These are phyloP conservation scores for Globisporangium cederbergense DNA, from an alignment of 352 stramenopile genomes.

Conservation along the genomic window DNA sequence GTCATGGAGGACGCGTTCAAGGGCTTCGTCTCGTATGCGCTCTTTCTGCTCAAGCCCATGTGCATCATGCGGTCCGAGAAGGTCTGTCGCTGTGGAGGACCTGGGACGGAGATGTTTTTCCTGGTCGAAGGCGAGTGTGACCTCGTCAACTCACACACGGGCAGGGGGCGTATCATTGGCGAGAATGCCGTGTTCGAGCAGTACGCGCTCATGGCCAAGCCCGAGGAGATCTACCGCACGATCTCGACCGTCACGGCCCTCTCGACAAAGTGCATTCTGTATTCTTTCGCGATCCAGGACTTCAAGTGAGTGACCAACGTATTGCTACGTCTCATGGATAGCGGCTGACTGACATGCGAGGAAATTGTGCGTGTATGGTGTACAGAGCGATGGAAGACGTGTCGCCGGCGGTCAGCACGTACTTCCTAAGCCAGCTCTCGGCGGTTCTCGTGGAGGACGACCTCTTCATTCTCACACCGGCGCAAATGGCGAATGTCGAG, in stretches of 20 bases:
- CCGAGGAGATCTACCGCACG: conserved; percentile 72
- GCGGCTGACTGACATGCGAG: not conserved
- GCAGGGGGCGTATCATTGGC: conserved; percentile 52
- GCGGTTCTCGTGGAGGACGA: conserved; percentile 72
- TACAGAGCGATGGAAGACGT: conserved; percentile 54
- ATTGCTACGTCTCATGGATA: not conserved
- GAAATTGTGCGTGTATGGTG: not conserved
- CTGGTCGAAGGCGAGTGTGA: conserved; percentile 83
- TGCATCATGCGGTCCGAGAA: conserved; percentile 68
- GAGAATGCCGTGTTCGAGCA: conserved; percentile 80
- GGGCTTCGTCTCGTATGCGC: conserved; percentile 83
- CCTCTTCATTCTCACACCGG: conserved; percentile 43
- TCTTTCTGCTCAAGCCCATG: conserved; percentile 79
- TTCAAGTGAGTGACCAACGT: conserved; percentile 43
- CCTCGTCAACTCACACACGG: conserved; percentile 65
- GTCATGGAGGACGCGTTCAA: conserved; percentile 88
- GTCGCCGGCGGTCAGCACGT: conserved; percentile 72
- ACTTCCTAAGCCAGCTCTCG: conserved; percentile 75
- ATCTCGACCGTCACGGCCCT: conserved; percentile 70
- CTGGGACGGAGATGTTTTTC: conserved; percentile 82
- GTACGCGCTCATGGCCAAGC: conserved; percentile 71
- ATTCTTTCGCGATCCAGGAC: conserved; percentile 76
- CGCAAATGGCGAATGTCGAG: conserved; percentile 58
- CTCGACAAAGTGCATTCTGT: conserved; percentile 67
- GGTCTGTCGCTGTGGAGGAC: conserved; percentile 66